A percentile compares a stretch with the other conserved stretches of the same genome.
Conservation (phyloP, 176 grass and related monocot genomes). For the Eleusine coracana region DNA sequence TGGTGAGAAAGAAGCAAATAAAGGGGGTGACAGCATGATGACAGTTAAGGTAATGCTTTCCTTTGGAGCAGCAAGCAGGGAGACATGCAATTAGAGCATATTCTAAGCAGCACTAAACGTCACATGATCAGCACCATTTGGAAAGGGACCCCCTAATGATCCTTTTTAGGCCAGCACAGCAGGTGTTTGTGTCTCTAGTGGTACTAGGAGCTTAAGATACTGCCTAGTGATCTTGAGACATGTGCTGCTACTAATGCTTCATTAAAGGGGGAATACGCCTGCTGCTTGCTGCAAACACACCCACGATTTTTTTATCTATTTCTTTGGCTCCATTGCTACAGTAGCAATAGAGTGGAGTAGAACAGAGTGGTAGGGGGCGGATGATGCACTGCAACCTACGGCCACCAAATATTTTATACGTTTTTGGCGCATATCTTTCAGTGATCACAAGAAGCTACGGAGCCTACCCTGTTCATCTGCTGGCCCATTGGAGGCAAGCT, state of each 20-base stretch:
- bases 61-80: conserved; percentile 9
- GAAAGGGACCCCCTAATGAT: conserved; percentile 47
- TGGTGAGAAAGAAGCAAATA: conserved; percentile 1
- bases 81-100: conserved; percentile 37
- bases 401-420: conserved; percentile 50
- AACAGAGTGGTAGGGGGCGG: conserved; percentile 24
- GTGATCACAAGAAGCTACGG: conserved; percentile 56
- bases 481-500: conserved; percentile 54
- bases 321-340: neutral
- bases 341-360: neutral
- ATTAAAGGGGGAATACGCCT: conserved; percentile 45
- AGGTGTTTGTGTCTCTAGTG: conserved; percentile 57
- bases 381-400: conserved; percentile 42
- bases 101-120: conserved; percentile 48
- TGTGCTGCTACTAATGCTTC: conserved; percentile 56
- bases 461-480: conserved; percentile 37
- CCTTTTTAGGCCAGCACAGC: conserved; percentile 52
- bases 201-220: conserved; percentile 45
- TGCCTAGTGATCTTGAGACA: conserved; percentile 63
- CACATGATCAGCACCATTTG: conserved; percentile 62
- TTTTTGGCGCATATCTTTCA: conserved; percentile 52
- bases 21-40: conserved; percentile 39
- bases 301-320: neutral
- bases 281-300: conserved; percentile 29
- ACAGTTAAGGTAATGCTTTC: conserved; percentile 18